These are phyloP conservation scores for Cytospora piceicola DNA, from an alignment of 2,329 filamentous ascomycete genomes.

Conservation along the genomic window DNA sequence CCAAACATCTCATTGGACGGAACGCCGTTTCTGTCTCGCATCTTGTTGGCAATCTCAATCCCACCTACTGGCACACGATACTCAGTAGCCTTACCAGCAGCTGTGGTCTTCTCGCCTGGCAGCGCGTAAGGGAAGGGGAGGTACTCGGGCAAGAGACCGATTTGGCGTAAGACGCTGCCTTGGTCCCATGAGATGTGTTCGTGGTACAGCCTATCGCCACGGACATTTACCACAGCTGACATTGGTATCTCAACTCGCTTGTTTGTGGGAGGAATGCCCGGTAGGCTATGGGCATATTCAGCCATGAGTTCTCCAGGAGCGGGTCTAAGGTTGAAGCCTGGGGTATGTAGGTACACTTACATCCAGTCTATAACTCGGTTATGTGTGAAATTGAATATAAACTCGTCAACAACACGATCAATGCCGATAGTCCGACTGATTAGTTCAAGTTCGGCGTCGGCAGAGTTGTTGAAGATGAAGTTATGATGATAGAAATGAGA, in stretches of 20 bases:
- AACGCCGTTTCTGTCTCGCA: slow-evolving; percentile 53
- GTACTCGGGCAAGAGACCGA: slow-evolving; percentile 67
- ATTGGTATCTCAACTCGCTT: slow-evolving; percentile 63
- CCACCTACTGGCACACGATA: slow-evolving; percentile 66
- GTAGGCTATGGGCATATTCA: slow-evolving; percentile 43
- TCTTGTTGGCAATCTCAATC: slow-evolving; percentile 53
- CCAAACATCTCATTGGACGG: slow-evolving; percentile 60
- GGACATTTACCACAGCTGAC: slow-evolving; percentile 67
- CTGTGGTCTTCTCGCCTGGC: slow-evolving; percentile 42
- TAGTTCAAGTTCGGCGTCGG: slow-evolving; percentile 68
- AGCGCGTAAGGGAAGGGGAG: slow-evolving; percentile 64
- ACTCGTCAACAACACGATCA: slow-evolving; percentile 74
- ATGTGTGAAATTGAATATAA: slow-evolving; percentile 68
- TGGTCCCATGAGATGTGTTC: slow-evolving; percentile 77
- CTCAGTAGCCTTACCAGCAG: slow-evolving; percentile 47
- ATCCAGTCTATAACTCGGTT: slow-evolving; percentile 69
- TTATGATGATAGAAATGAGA: slow-evolving; percentile 72
- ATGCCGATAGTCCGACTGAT: slow-evolving; percentile 73
- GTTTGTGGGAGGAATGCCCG: slow-evolving; percentile 59
- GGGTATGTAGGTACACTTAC: slow-evolving; percentile 47
- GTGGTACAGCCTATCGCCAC: slow-evolving; percentile 69
- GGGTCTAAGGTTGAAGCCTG: not conserved
- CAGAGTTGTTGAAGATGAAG: slow-evolving; percentile 75
- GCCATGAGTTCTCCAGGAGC: not conserved
- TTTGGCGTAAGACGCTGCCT: slow-evolving; percentile 62